Base-by-base conservation (phyloP, 371 early-diverging fungal genomes). In the Lichtheimia ornata region DNA sequence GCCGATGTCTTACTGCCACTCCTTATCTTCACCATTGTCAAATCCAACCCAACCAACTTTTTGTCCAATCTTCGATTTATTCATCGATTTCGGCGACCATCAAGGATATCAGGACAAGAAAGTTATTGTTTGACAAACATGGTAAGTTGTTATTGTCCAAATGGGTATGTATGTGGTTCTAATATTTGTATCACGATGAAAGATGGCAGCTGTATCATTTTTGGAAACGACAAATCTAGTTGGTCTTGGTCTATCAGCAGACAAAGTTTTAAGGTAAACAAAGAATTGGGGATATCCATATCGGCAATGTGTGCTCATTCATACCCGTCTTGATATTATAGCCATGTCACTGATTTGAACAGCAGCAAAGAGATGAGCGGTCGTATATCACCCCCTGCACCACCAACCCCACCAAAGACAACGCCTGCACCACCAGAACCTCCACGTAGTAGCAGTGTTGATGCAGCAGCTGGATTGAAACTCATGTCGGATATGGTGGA, bases 1-100 rank as follows among this genome's bases (percentile, higher is more conserved):
- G 88, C 90, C 2, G 90, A 90, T 56, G 77, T 86, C 17, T 69
- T 90, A 22, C 59, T 90, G 51, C 89, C 90, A 1, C 62, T 90
- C 20, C 66, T 90, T 25, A 90, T 90, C 24, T 88, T 82, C 50
- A 82, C 88, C 3, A 81, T 90, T 47, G 87, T 87, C 11, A 83
- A 83, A 54, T 79, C 84, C 53, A 90, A 88, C 50, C 90, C 90
- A 4, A 78, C 85, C 14, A 79, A 83, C 53, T 81, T 90, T 14
- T 66, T 88, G 3, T 86, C 89, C 14, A 89, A 88, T 47, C 63
- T 90, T 13, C 75, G 73, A 58, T 78, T 70, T 54, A 85, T 83
- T 24, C 84, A 83, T 56, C 62, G 84, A 13, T 85, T 81, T 59
- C 69, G 81, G 41, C 64, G 76, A 27, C 73, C 76, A 41, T 73